A percentile compares a stretch with the other conserved stretches of the same genome.
Evolutionary conservation across 2,329 filamentous ascomycete species (phyloP).

Genomic region (Aureobasidium sp.): DNA sequence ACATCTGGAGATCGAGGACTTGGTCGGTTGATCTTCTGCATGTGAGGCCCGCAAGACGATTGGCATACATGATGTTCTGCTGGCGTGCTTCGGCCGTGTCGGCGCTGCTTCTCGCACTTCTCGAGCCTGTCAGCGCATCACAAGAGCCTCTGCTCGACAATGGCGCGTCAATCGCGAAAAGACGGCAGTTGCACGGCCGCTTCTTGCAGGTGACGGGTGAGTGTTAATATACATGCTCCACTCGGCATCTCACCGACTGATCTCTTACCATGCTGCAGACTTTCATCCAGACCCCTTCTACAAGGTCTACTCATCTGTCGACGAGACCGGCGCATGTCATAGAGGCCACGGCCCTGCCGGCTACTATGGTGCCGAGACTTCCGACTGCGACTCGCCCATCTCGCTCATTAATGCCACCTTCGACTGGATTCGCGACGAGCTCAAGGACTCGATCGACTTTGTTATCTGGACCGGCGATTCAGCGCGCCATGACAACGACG

Average conservation of each 20-base stretch:
- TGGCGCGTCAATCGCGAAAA: neutral
- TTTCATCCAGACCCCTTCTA: slow-evolving; percentile 89
- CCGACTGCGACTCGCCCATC: slow-evolving; percentile 79
- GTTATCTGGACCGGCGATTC: slow-evolving; percentile 34
- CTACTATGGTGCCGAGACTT: slow-evolving; percentile 73
- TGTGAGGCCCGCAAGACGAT: neutral
- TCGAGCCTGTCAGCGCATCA: neutral
- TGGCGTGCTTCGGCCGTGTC: neutral
- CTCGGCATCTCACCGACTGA: slow-evolving; percentile 17
- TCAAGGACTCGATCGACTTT: slow-evolving; percentile 32
- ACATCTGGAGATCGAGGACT: neutral
- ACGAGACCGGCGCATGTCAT: slow-evolving; percentile 66
- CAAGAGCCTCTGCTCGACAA: slow-evolving; percentile 14
- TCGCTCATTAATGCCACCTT: slow-evolving; percentile 81
- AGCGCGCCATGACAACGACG: slow-evolving; percentile 33
- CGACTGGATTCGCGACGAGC: slow-evolving; percentile 61
- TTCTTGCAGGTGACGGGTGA: slow-evolving; percentile 86
- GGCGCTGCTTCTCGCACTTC: neutral
- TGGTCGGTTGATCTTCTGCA: neutral
- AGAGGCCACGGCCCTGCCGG: slow-evolving; percentile 68
- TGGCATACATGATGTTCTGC: slow-evolving; percentile 2
- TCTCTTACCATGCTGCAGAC: slow-evolving; percentile 46
- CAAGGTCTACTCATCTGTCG: slow-evolving; percentile 65
- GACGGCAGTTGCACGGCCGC: slow-evolving; percentile 45
- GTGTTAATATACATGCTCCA: slow-evolving; percentile 22